A percentile compares a stretch with the other conserved stretches of the same genome.
Conservation (phyloP, 2,329 filamentous ascomycete genomes). For the Sarocladium kiliense region DNA sequence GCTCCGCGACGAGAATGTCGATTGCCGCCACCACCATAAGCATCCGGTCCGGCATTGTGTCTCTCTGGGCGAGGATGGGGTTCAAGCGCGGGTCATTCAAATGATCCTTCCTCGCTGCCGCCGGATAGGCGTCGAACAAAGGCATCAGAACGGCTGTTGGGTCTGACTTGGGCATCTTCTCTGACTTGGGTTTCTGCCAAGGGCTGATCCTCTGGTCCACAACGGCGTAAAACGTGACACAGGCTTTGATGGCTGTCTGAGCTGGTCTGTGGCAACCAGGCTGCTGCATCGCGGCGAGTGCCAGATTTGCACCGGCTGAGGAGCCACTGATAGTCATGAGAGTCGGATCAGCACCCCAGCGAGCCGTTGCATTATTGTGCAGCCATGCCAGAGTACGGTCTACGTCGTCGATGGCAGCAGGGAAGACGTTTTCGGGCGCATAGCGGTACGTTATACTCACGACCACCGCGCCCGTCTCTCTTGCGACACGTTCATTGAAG, state of each 20-base stretch:
- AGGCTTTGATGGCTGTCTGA: conserved; percentile 27
- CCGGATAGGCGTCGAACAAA: conserved; percentile 39
- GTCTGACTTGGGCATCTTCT: conserved; percentile 28
- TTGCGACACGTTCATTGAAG: conserved; percentile 28
- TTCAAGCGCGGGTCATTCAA: conserved; percentile 29
- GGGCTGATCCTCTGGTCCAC: conserved; percentile 34
- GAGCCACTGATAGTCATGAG: conserved; percentile 38
- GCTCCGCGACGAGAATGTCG: conserved; percentile 37
- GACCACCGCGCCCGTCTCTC: conserved; percentile 36
- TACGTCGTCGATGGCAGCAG: conserved; percentile 40
- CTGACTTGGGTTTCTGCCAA: conserved; percentile 31
- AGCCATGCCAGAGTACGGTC: conserved; percentile 37
- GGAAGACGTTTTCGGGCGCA: conserved; percentile 46
- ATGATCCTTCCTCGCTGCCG: conserved; percentile 20
- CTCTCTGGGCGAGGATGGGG: conserved; percentile 26
- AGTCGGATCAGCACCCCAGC: conserved; percentile 30
- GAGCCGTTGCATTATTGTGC: conserved; percentile 27
- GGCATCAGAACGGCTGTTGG: conserved; percentile 31
- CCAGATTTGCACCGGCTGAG: conserved; percentile 39
- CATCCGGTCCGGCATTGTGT: conserved; percentile 30
- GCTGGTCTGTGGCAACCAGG: conserved; percentile 16
- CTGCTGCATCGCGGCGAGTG: conserved; percentile 27
- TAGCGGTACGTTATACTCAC: conserved; percentile 47
- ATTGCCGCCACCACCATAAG: conserved; percentile 33
- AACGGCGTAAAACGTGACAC: conserved; percentile 33